Conservation (phyloP, 2,329 filamentous ascomycete species). For the Albophoma yamanashiensis region DNA sequence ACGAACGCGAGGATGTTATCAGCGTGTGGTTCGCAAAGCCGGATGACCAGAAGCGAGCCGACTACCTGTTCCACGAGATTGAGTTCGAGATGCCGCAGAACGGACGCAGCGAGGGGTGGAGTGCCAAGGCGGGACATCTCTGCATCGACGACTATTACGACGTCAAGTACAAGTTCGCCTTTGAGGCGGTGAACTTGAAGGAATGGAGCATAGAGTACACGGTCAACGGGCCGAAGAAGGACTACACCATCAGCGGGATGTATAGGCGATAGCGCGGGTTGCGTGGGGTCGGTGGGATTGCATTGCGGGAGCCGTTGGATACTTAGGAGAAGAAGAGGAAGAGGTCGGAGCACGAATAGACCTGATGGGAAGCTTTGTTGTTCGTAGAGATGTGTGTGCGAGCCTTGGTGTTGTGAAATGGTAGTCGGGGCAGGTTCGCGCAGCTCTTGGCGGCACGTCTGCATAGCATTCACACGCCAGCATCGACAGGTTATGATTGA, state of each 20-base stretch:
- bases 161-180: slow-evolving; percentile 57
- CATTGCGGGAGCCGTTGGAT: background rate
- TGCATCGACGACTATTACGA: slow-evolving; percentile 65
- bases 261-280: slow-evolving; percentile 30
- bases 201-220: slow-evolving; percentile 52
- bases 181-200: slow-evolving; percentile 43
- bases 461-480: background rate
- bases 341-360: background rate
- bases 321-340: background rate
- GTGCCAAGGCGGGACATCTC: slow-evolving; percentile 56
- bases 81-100: slow-evolving; percentile 39
- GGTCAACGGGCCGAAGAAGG: slow-evolving; percentile 63
- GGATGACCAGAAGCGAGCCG: slow-evolving; percentile 49
- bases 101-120: slow-evolving; percentile 37
- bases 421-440: background rate
- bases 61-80: slow-evolving; percentile 69
- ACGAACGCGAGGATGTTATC: slow-evolving; percentile 46
- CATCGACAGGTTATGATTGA: background rate
- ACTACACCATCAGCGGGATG: slow-evolving; percentile 50
- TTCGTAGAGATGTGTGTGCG: too few species aligned
- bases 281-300: background rate
- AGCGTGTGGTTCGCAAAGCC: slow-evolving; percentile 65
- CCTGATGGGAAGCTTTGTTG: background rate
- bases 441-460: background rate
- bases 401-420: background rate